Evolutionary conservation across 306 rosid species (phyloP), one percentile per base, ranked within the genome.

Genomic region (Quercus wislizeni): DNA sequence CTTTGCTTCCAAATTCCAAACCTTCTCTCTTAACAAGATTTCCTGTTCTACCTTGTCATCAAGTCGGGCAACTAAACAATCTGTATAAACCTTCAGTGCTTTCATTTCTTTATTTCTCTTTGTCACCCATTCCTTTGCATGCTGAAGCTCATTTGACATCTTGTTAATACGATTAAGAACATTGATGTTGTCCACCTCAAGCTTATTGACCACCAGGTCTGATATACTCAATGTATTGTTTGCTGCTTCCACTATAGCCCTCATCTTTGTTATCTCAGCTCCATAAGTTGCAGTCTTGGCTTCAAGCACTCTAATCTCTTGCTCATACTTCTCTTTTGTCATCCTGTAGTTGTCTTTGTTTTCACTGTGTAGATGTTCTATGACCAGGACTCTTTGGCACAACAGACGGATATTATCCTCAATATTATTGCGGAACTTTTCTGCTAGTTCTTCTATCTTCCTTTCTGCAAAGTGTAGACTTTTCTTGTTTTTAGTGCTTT

Each of bases 361-460:
- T 38, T 94, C 93, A 5, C 59, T 83, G 69, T 91, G 91, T 23
- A 92, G 65, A 35, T 91, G 93, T 75, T 94, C 98, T 12, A 96
- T 89, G 1, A 91, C 89, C 51, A 81, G 87, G 83, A 94, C 80
- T 58, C 94, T 89, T 35, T 80, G 92, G 62, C 79, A 83, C 69
- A 94, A 43, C 49, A 94, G 17, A 17, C 90, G 86, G 20, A 94
- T 81, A 19, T 83, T 85, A 49, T 89, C 93, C 73, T 92, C 93
- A 57, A 90, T 57, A 73, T 86, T 78, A 61, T 46, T 74, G 13
- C 88, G 82, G 71, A 78, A 74, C 78, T 80, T 85, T 18, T 85
- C 84, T 0, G 84, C 94, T 62, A 89, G 12, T 18, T 94, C 97
- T 55, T 88, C 92, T 74, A 91, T 82, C 72, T 86, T 91, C 81